A percentile compares a stretch with the other conserved stretches of the same genome.
phyloP scores from a whole-genome alignment of 768 basidiomycete genomes.

The Tricholoma saponaceum region DNA sequence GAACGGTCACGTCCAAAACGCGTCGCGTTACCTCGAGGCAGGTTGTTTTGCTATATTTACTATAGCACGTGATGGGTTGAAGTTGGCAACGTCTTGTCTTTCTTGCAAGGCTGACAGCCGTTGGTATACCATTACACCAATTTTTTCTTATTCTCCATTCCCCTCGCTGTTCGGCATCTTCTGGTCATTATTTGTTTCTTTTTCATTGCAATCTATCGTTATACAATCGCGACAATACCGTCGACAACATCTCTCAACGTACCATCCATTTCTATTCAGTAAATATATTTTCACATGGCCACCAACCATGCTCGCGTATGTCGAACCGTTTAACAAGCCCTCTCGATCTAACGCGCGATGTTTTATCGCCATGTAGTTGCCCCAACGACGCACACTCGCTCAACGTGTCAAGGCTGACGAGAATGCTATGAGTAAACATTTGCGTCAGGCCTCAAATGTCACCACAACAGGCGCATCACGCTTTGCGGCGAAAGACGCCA shows the following conservation, averaged over 20 bases:
- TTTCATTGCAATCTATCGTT: constrained; percentile 22
- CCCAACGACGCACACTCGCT: constrained; percentile 62
- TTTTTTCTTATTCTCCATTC: constrained; percentile 21
- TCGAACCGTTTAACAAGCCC: constrained; percentile 11
- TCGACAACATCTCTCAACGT: constrained; percentile 14
- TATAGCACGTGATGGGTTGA: constrained; percentile 31
- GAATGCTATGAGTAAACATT: constrained; percentile 67
- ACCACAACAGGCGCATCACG: constrained; percentile 45
- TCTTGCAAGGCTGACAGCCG: constrained; percentile 36
- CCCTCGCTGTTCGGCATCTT: constrained; percentile 11
- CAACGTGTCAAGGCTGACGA: constrained; percentile 75
- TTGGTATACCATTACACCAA: constrained; percentile 20
- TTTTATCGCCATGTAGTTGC: constrained; percentile 38
- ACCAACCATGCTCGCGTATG: constrained; percentile 60
- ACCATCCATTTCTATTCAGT: constrained; percentile 19
- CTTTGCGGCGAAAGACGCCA: constrained; percentile 42
- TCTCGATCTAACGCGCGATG: constrained; percentile 11
- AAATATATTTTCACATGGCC: constrained; percentile 42
- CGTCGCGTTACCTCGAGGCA: constrained; percentile 22
- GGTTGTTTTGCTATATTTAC: constrained; percentile 30
- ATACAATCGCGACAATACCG: constrained; percentile 22
- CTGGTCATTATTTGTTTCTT: constrained; percentile 16
- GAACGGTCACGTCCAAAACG: constrained; percentile 16
- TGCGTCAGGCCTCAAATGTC: constrained; percentile 56
- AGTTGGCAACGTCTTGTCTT: constrained; percentile 22